Percentiles rank a stretch among this genome's conserved stretches.
Evolutionary conservation across 2,329 filamentous ascomycete species (phyloP).

Genomic region (Annulohypoxylon truncatum): DNA sequence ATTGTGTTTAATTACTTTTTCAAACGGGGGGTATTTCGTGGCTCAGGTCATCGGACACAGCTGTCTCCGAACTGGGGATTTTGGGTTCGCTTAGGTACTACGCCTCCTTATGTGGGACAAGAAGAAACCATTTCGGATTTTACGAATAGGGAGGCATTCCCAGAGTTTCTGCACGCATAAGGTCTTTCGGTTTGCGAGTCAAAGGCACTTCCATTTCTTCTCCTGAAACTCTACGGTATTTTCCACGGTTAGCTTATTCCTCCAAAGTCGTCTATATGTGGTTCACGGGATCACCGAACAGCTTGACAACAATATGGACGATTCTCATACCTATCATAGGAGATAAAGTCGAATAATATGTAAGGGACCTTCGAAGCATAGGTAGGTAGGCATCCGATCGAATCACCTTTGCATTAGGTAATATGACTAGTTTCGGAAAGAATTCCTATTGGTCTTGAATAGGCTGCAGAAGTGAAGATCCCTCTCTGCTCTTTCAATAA

Average conservation of each 20-base stretch:
- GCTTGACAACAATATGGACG: neutral
- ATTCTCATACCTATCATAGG: neutral
- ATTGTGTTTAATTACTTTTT: neutral
- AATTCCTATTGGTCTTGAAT: slow-evolving; percentile 9
- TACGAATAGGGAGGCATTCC: neutral
- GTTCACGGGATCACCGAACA: neutral
- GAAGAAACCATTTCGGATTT: neutral
- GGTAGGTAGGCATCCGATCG: neutral
- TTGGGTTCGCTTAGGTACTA: neutral
- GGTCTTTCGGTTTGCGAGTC: neutral
- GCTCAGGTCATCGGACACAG: neutral
- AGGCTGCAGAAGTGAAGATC: neutral
- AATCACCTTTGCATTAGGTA: neutral
- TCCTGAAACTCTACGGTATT: neutral
- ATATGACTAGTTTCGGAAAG: neutral
- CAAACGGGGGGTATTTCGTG: neutral
- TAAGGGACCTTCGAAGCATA: neutral
- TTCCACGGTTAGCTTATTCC: neutral
- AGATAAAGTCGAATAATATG: neutral
- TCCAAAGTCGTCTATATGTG: neutral
- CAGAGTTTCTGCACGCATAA: neutral
- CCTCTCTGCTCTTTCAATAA: neutral
- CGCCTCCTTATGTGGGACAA: neutral
- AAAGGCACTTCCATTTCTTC: neutral
- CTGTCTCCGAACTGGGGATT: neutral